A percentile compares a stretch with the other conserved stretches of the same genome.
phyloP scores from a whole-genome alignment of 805 yeast species.

The Myxozyma sirexii region DNA sequence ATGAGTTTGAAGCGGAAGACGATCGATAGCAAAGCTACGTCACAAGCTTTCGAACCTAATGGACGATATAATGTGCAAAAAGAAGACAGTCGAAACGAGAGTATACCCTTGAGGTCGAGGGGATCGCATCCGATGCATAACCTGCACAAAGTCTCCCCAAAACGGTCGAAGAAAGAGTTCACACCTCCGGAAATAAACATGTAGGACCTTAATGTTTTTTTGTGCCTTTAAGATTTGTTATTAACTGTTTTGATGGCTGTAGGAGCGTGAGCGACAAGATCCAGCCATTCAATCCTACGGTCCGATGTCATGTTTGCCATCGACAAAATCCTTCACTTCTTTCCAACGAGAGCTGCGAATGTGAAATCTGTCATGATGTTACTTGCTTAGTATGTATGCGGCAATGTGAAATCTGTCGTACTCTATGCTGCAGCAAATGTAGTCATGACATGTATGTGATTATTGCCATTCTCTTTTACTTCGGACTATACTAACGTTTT shows the following conservation, averaged over 20 bases:
- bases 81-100: not conserved
- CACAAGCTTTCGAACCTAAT: not conserved
- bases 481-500: not conserved
- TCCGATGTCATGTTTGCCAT: slow-evolving; percentile 31
- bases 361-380: slow-evolving; percentile 23
- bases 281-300: slow-evolving; percentile 7
- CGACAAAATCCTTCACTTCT: slow-evolving; percentile 31
- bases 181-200: not conserved
- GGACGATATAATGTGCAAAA: not conserved
- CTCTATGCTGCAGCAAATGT: slow-evolving; percentile 32
- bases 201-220: not conserved
- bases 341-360: slow-evolving; percentile 25
- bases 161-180: not conserved
- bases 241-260: not conserved
- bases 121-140: not conserved
- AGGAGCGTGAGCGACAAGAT: not conserved
- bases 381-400: slow-evolving; percentile 32
- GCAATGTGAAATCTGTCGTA: slow-evolving; percentile 29
- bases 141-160: not conserved
- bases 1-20: not conserved
- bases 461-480: not conserved
- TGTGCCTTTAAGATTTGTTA: not conserved
- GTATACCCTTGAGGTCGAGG: not conserved
- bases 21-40: not conserved
- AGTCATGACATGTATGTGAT: slow-evolving; percentile 24